Conservation (phyloP, 345 rosid species). For the Aquilaria sinensis region DNA sequence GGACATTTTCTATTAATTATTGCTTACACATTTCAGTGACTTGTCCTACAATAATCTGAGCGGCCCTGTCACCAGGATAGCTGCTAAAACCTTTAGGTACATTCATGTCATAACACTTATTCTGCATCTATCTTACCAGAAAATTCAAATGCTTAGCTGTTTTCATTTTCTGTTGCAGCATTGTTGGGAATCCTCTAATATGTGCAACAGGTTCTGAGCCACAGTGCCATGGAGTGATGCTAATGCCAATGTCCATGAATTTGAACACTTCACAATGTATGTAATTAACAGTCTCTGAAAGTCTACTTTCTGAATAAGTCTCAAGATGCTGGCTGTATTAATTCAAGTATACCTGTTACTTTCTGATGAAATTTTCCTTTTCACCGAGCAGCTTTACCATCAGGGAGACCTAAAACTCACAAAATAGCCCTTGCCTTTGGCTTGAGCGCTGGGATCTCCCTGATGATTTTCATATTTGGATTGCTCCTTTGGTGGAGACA, state of each 20-base stretch:
- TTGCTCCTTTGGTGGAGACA: slow-evolving; percentile 80
- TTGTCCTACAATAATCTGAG: slow-evolving; percentile 91
- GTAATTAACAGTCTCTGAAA: slow-evolving; percentile 5
- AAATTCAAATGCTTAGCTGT: slow-evolving; percentile 3
- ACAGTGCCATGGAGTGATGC: slow-evolving; percentile 68
- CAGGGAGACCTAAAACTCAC: slow-evolving; percentile 47
- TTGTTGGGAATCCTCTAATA: slow-evolving; percentile 80
- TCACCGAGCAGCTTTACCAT: slow-evolving; percentile 31
- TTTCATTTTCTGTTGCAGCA: slow-evolving; percentile 39
- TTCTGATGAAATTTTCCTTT: slow-evolving; percentile 14
- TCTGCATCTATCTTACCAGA: slow-evolving; percentile 10
- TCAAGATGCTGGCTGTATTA: not conserved
- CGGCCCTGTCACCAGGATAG: slow-evolving; percentile 79
- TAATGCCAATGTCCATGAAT: slow-evolving; percentile 98
- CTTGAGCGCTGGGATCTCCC: slow-evolving; percentile 56
- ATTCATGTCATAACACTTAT: slow-evolving; percentile 5
- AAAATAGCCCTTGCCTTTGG: slow-evolving; percentile 74
- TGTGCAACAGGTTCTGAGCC: slow-evolving; percentile 91
- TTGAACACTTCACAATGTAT: slow-evolving; percentile 69
- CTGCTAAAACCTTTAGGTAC: slow-evolving; percentile 91
- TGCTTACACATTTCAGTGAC: slow-evolving; percentile 45
- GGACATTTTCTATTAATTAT: not conserved
- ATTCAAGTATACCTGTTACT: slow-evolving; percentile 7
- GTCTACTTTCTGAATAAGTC: not conserved
- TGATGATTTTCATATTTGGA: slow-evolving; percentile 63